phyloP scores from a whole-genome alignment of 495 filamentous ascomycete species.

The Trichoderma reesei region DNA sequence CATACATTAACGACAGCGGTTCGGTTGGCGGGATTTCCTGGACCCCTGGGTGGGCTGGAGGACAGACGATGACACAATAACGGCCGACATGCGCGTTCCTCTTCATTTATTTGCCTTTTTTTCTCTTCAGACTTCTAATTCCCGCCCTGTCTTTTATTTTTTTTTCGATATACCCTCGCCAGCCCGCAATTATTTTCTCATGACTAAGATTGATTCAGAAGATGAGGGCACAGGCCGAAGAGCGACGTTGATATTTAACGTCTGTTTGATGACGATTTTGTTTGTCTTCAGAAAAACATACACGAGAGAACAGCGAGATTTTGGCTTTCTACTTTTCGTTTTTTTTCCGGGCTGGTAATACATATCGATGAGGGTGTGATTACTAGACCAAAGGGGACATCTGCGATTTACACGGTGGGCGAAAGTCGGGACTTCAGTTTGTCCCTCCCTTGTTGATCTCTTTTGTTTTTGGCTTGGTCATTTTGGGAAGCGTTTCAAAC shows the following conservation, averaged over 20 bases:
- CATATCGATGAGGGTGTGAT: background rate
- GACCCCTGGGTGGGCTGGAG: background rate
- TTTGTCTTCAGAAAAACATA: background rate
- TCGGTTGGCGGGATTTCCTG: background rate
- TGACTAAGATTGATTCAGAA: background rate
- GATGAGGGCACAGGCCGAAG: background rate
- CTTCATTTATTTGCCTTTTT: background rate
- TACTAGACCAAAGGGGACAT: background rate
- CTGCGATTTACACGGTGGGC: background rate
- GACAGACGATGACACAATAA: background rate
- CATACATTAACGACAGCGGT: background rate
- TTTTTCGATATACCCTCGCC: background rate
- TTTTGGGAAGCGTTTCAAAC: background rate
- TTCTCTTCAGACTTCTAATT: background rate
- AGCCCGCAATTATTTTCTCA: background rate
- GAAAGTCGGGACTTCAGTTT: background rate
- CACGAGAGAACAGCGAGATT: background rate
- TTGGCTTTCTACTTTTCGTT: background rate
- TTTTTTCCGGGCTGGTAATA: background rate
- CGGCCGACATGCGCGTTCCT: background rate
- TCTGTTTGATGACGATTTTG: no score
- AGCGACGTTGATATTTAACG: constrained; percentile 2
- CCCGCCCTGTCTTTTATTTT: background rate
- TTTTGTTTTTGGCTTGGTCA: background rate
- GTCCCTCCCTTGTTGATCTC: background rate